phyloP scores from a whole-genome alignment of 352 stramenopile species.

The Pythium folliculosum region DNA sequence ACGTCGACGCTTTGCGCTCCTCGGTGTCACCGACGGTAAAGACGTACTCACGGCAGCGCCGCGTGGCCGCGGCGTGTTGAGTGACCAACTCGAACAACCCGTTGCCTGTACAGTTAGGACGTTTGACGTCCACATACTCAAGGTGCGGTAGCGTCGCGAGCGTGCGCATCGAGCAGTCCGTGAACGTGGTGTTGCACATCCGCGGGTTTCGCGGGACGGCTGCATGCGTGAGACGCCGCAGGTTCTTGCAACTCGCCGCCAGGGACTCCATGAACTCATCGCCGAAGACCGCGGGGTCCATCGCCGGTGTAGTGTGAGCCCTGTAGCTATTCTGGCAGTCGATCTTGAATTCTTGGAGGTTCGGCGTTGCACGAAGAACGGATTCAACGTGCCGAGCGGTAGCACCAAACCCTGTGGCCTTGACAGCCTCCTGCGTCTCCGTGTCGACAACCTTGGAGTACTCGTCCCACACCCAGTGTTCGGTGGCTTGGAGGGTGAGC shows the following conservation, averaged over 20 bases:
- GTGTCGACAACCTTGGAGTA: neutral
- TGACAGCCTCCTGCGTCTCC: neutral
- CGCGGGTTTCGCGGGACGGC: neutral
- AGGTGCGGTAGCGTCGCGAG: slow-evolving; percentile 9
- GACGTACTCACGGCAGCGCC: neutral
- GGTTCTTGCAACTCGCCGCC: neutral
- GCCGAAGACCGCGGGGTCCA: slow-evolving; percentile 2
- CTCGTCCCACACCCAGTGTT: neutral
- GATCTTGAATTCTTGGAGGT: neutral
- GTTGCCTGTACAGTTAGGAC: slow-evolving; percentile 9
- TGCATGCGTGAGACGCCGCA: neutral
- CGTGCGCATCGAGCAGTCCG: slow-evolving; percentile 3
- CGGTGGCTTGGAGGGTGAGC: neutral
- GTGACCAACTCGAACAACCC: slow-evolving; percentile 9
- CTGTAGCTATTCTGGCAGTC: neutral
- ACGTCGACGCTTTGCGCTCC: neutral
- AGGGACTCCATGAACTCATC: slow-evolving; percentile 1
- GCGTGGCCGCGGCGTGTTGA: neutral
- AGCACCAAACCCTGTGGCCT: slow-evolving; percentile 1
- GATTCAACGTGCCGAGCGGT: neutral
- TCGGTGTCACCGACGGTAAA: neutral
- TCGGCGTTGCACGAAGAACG: neutral
- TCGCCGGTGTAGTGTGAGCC: too few relatives aligned
- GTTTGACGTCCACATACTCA: neutral
- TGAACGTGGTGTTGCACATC: neutral